phyloP scores from a whole-genome alignment of 169 alveolate genomes.

The Cryptosporidium muris region DNA sequence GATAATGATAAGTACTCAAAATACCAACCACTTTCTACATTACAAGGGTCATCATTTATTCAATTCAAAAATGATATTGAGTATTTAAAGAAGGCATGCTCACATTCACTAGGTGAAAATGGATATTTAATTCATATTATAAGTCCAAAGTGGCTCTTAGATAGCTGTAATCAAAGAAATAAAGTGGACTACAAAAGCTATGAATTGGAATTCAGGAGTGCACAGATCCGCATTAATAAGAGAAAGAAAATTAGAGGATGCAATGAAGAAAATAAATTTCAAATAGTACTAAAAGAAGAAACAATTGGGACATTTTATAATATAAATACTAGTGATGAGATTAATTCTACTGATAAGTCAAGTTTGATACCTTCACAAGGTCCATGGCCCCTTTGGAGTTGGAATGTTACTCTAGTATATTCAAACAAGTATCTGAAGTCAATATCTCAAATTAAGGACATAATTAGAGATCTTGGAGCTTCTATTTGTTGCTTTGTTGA shows the following conservation, averaged over 20 bases:
- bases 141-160: slow-evolving; percentile 52
- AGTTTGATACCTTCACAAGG: slow-evolving; percentile 52
- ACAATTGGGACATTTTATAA: slow-evolving; percentile 24
- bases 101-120: neutral
- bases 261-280: neutral
- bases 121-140: slow-evolving; percentile 17
- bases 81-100: slow-evolving; percentile 2
- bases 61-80: slow-evolving; percentile 40
- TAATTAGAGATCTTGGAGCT: slow-evolving; percentile 45
- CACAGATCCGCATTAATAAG: slow-evolving; percentile 6
- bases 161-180: slow-evolving; percentile 40
- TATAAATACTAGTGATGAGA: neutral
- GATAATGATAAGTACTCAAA: neutral
- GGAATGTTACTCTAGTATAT: neutral
- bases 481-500: slow-evolving; percentile 8
- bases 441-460: neutral
- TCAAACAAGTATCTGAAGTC: no score
- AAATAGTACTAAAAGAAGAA: neutral
- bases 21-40: slow-evolving; percentile 10
- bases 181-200: slow-evolving; percentile 21
- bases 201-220: slow-evolving; percentile 1
- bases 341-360: neutral
- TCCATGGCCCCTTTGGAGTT: slow-evolving; percentile 71
- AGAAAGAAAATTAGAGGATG: slow-evolving; percentile 3
- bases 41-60: slow-evolving; percentile 15